Conservation (phyloP, 2,329 filamentous ascomycete genomes). For the Pestalotiopsis sp. region DNA sequence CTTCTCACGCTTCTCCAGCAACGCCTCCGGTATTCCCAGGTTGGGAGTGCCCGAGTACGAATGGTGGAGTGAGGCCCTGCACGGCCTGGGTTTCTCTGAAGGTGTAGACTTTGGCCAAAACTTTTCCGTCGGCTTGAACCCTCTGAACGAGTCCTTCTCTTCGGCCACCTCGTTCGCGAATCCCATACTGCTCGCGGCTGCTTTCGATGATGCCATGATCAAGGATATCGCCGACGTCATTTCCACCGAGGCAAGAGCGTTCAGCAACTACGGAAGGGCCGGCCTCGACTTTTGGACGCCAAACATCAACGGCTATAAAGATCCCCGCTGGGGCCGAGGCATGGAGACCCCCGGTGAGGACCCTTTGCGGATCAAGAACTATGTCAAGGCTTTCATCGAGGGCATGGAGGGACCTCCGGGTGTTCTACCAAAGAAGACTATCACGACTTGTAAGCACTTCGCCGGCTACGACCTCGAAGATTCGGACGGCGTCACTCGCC, state of each 20-base stretch:
- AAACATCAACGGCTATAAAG: conserved; percentile 25
- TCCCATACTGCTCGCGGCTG: conserved; percentile 29
- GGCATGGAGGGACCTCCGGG: conserved; percentile 47
- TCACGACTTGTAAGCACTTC: conserved; percentile 62
- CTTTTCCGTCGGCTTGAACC: background rate
- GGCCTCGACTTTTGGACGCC: conserved; percentile 27
- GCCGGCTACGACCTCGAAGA: conserved; percentile 58
- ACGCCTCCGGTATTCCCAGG: conserved; percentile 50
- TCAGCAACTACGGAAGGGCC: conserved; percentile 28
- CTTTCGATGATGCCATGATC: conserved; percentile 32
- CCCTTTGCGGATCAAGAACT: conserved; percentile 44
- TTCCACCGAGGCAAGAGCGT: conserved; percentile 32
- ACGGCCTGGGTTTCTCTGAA: conserved; percentile 58
- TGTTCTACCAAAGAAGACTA: conserved; percentile 33
- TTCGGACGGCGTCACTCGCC: conserved; percentile 42
- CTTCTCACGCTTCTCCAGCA: conserved; percentile 9
- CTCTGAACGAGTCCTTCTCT: conserved; percentile 21
- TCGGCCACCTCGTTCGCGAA: conserved; percentile 32
- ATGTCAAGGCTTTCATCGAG: conserved; percentile 52
- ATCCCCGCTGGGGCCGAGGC: conserved; percentile 25
- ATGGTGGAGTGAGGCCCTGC: conserved; percentile 63
- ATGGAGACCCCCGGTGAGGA: conserved; percentile 29
- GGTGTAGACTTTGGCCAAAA: conserved; percentile 35
- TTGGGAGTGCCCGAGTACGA: conserved; percentile 60
- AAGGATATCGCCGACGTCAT: conserved; percentile 26